phyloP scores from a whole-genome alignment of 2,329 filamentous ascomycete genomes.

The Leptographium lundbergii region DNA sequence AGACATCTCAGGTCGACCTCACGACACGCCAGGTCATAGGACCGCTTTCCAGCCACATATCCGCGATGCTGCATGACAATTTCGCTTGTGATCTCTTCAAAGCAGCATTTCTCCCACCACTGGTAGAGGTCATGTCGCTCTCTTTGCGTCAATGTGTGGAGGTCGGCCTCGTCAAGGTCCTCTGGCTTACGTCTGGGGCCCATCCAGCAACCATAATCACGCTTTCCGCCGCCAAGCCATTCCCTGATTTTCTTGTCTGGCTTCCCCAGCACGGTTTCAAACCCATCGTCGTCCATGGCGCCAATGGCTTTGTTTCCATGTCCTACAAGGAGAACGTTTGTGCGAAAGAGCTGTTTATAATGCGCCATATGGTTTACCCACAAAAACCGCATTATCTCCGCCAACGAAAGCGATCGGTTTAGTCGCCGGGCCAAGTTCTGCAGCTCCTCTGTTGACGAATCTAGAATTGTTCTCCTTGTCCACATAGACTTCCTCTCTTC shows the following conservation, averaged over 20 bases:
- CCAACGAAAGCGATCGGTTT: too few relatives aligned
- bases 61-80: background rate
- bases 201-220: too few relatives aligned
- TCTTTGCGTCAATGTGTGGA: background rate
- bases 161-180: background rate
- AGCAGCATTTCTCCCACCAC: slow-evolving; percentile 1
- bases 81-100: too few relatives aligned
- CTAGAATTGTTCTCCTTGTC: too few relatives aligned
- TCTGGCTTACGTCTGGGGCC: background rate
- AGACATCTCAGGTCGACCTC: slow-evolving; percentile 26
- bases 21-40: slow-evolving; percentile 10
- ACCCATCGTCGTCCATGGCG: slow-evolving; percentile 15
- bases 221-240: slow-evolving; percentile 11
- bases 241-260: slow-evolving; percentile 9
- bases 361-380: too few relatives aligned
- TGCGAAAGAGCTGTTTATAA: too few relatives aligned
- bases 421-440: too few relatives aligned
- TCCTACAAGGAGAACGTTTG: background rate
- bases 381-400: too few relatives aligned
- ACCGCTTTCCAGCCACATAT: background rate
- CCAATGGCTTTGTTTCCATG: background rate
- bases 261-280: slow-evolving; percentile 10
- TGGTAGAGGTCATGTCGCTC: background rate
- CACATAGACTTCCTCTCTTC: slow-evolving; percentile 15
- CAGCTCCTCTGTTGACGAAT: too few relatives aligned